These are phyloP conservation scores for Suhomyces bribrorum DNA, from an alignment of 1,139 yeast species.

Conservation along the genomic window DNA sequence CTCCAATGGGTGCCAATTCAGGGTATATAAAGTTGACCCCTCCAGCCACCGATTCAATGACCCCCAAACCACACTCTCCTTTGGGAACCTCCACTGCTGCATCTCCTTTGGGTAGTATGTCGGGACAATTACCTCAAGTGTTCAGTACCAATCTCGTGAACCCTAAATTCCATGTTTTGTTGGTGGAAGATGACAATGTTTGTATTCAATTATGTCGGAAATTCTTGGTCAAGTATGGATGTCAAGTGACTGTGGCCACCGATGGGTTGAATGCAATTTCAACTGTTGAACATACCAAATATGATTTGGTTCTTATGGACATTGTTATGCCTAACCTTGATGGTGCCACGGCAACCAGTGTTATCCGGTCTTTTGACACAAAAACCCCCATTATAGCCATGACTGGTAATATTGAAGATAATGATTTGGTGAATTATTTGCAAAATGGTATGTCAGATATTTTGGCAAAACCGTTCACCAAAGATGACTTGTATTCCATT, in stretches of 20 bases:
- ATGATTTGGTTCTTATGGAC: conserved; percentile 88
- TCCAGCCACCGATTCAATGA: conserved; percentile 14
- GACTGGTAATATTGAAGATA: conserved; percentile 86
- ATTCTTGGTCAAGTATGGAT: conserved; percentile 83
- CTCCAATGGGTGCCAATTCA: background rate
- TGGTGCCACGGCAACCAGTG: conserved; percentile 90
- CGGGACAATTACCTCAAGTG: conserved; percentile 11
- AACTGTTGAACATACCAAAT: conserved; percentile 71
- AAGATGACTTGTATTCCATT: conserved; percentile 75
- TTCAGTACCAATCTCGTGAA: conserved; percentile 36
- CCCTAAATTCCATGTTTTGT: conserved; percentile 64
- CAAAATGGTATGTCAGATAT: conserved; percentile 93
- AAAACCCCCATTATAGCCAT: conserved; percentile 89
- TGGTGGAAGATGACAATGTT: conserved; percentile 86
- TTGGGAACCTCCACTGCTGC: conserved; percentile 12
- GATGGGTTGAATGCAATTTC: conserved; percentile 90
- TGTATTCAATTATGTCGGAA: conserved; percentile 78
- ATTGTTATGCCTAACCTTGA: conserved; percentile 93
- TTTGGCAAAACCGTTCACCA: conserved; percentile 88
- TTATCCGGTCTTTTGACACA: conserved; percentile 79
- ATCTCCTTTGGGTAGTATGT: conserved; percentile 13
- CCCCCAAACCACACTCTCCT: conserved; percentile 18
- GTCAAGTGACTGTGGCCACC: conserved; percentile 87
- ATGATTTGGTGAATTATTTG: conserved; percentile 75
- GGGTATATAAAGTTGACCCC: conserved; percentile 13